These are phyloP conservation scores for Rhexocercosporidium sp. DNA, from an alignment of 2,329 filamentous ascomycete genomes.

Conservation along the genomic window DNA sequence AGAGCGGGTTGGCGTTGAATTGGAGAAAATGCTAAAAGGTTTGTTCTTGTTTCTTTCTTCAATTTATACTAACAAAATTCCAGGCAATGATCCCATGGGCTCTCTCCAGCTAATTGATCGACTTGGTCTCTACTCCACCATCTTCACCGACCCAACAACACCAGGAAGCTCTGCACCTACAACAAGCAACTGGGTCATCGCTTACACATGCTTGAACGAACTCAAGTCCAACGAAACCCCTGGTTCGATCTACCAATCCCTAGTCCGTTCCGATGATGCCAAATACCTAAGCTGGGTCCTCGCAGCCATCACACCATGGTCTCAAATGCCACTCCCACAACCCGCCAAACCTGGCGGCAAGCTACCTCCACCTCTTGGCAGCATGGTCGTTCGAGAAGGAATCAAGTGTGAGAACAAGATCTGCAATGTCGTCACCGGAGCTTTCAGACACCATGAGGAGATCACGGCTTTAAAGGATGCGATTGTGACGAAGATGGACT, in stretches of 20 bases:
- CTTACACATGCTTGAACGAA: constrained; percentile 66
- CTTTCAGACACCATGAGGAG: constrained; percentile 64
- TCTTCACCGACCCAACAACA: constrained; percentile 73
- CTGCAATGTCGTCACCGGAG: constrained; percentile 67
- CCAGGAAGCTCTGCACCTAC: constrained; percentile 59
- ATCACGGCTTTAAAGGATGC: constrained; percentile 68
- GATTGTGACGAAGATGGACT: constrained; percentile 52
- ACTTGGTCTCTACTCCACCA: constrained; percentile 70
- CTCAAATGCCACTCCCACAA: constrained; percentile 52
- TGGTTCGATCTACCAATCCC: constrained; percentile 54
- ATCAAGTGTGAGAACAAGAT: constrained; percentile 81
- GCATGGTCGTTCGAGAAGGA: constrained; percentile 73
- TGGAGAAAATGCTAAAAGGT: constrained; percentile 91
- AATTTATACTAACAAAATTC: constrained; percentile 24
- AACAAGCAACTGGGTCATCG: constrained; percentile 62
- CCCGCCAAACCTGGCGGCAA: constrained; percentile 50
- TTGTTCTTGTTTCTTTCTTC: constrained; percentile 31
- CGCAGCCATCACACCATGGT: constrained; percentile 77
- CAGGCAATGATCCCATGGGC: constrained; percentile 62
- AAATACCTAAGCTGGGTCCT: constrained; percentile 79
- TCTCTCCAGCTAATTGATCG: constrained; percentile 70
- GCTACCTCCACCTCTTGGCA: constrained; percentile 61
- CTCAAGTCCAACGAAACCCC: constrained; percentile 52
- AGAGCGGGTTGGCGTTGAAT: constrained; percentile 83
- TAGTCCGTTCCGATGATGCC: constrained; percentile 69